Evolutionary conservation across 2,329 filamentous ascomycete genomes (phyloP), one percentile per base, ranked within the genome.

Genomic region (Cladosporium sp.): DNA sequence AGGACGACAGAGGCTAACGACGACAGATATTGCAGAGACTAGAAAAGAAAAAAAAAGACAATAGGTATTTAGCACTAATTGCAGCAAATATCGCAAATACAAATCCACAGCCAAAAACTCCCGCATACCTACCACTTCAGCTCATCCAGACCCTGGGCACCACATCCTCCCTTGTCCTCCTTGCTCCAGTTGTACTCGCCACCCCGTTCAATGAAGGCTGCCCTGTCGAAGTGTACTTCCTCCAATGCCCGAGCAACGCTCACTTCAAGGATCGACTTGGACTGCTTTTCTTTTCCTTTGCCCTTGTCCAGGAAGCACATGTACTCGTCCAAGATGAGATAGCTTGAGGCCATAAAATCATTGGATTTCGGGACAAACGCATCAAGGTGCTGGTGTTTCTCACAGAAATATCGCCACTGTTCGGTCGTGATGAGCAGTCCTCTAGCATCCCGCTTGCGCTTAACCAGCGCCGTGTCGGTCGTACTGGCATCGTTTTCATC

Each of bases 271-370:
- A 84, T 80, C 7, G 72, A 72, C 53, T 70, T 67, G 8, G 76
- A 77, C 31, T 76, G 73, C 49, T 68, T 71, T 28, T 77, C 76
- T 3, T 70, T 70, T 2, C 70, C 71, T 21, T 68, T 72, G 3
- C 78, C 78, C 65, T 80, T 80, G 67, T 84, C 81, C 28, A 85
- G 70, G 69, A 85, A 85, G 50, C 83, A 75, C 71, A 85, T 72
- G 65, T 79, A 81, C 74, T 85, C 84, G 66, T 86, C 84, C 28
- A 85, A 66, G 37, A 86, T 77, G 18, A 86, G 75, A 71, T 85
- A 85, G 61, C 78, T 82, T 37, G 75, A 80, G 2, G 78, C 80
- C 83, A 86, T 86, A 26, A 83, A 65, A 1, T 77, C 69, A 65
- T 86, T 86, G 4, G 77, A 72, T 71, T 86, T 84, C 0, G 82